Evolutionary conservation across 1,284 basidiomycete genomes (phyloP).

Genomic region (Fomes fomentarius): DNA sequence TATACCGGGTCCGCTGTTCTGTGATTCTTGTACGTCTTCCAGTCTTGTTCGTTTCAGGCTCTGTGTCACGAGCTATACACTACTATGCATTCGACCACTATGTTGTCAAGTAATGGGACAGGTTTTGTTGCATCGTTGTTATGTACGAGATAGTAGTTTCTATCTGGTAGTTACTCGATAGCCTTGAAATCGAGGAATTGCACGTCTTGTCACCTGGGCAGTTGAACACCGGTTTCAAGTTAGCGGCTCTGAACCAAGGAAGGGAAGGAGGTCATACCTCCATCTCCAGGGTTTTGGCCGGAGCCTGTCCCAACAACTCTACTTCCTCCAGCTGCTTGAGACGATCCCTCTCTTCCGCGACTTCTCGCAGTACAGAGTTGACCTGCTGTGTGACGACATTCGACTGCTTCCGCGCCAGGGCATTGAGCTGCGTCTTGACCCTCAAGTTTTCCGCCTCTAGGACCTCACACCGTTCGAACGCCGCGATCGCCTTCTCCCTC

Average conservation of each 20-base stretch:
- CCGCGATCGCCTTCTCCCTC: conserved; percentile 13
- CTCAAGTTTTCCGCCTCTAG: conserved; percentile 20
- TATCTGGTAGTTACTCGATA: not conserved
- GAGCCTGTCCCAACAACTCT: conserved; percentile 4
- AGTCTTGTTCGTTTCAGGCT: too few species aligned
- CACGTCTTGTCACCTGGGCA: not conserved
- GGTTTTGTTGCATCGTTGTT: not conserved
- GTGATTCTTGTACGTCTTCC: too few species aligned
- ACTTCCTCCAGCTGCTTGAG: conserved; percentile 14
- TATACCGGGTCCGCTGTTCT: too few species aligned
- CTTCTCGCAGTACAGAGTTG: conserved; percentile 13
- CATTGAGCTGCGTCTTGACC: conserved; percentile 18
- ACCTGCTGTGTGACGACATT: conserved; percentile 11
- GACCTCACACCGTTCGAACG: conserved; percentile 15
- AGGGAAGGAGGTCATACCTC: not conserved
- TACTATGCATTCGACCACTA: not conserved
- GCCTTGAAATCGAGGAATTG: not conserved
- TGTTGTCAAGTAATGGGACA: not conserved
- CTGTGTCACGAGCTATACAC: too few species aligned
- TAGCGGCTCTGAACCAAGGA: not conserved
- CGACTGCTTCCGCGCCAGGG: conserved; percentile 10
- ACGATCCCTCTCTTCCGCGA: conserved; percentile 19
- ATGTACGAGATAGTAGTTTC: not conserved
- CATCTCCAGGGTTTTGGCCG: not conserved
- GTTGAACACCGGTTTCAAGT: not conserved